phyloP scores from a whole-genome alignment of 2,329 filamentous ascomycete genomes.

The Nakataea oryzae region DNA sequence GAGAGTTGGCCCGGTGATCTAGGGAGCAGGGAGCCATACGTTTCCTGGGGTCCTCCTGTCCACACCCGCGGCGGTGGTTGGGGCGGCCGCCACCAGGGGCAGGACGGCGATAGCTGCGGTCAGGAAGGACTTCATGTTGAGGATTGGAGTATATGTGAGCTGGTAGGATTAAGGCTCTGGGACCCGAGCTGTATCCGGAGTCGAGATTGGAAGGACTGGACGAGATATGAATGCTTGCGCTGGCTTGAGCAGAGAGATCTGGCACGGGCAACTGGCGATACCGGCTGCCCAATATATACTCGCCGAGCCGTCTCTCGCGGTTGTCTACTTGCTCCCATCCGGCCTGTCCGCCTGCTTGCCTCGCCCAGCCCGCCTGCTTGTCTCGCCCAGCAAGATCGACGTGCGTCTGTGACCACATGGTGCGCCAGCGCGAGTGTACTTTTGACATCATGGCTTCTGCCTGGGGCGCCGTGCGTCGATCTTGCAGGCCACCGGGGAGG shows the following conservation, averaged over 20 bases:
- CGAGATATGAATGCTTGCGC: background rate
- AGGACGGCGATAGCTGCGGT: background rate
- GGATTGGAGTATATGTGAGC: too few relatives aligned
- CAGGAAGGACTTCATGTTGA: slow-evolving; percentile 1
- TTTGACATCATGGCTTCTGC: background rate
- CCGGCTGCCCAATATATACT: background rate
- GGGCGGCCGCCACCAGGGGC: slow-evolving; percentile 1
- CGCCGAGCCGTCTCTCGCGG: background rate
- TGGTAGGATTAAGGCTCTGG: background rate
- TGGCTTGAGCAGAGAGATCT: background rate
- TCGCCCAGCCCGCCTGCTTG: too few relatives aligned
- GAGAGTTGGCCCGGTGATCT: background rate
- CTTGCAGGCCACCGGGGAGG: too few relatives aligned
- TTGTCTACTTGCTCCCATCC: background rate
- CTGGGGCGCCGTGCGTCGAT: too few relatives aligned
- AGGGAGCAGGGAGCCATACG: background rate
- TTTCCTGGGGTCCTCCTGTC: background rate
- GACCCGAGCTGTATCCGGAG: too few relatives aligned
- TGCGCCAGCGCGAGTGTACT: too few relatives aligned
- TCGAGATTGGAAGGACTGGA: background rate
- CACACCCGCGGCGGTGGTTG: background rate
- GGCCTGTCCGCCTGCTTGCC: too few relatives aligned
- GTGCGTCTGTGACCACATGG: background rate
- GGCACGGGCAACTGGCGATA: background rate
- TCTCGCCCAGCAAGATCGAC: background rate